Evolutionary conservation across 768 basidiomycete species (phyloP).

Genomic region (Macrolepiota dolichaula): DNA sequence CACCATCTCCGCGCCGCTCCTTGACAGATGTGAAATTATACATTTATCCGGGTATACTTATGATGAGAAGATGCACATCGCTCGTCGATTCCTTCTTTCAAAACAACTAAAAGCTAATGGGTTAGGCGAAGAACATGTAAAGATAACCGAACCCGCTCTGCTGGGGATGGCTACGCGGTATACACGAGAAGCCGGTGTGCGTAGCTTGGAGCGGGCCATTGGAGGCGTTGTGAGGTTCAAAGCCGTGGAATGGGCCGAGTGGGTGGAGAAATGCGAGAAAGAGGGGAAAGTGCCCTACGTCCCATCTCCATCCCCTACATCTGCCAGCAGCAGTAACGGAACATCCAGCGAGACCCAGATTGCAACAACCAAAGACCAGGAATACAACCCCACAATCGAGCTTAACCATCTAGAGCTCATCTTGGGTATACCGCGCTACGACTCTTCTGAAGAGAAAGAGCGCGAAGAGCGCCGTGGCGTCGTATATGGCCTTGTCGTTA

Average conservation of each 20-base stretch:
- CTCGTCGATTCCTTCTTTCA: slow-evolving; percentile 81
- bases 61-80: slow-evolving; percentile 90
- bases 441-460: slow-evolving; percentile 69
- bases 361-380: slow-evolving; percentile 19
- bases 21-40: slow-evolving; percentile 89
- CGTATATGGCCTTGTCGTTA: slow-evolving; percentile 86
- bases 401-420: slow-evolving; percentile 78
- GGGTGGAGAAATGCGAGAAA: slow-evolving; percentile 39
- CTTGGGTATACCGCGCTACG: slow-evolving; percentile 76
- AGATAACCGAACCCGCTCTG: slow-evolving; percentile 67
- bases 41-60: slow-evolving; percentile 80
- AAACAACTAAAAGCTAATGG: slow-evolving; percentile 85
- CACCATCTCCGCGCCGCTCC: slow-evolving; percentile 81
- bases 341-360: slow-evolving; percentile 6
- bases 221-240: slow-evolving; percentile 88
- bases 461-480: slow-evolving; percentile 72
- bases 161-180: slow-evolving; percentile 73
- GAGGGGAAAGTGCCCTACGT: slow-evolving; percentile 12
- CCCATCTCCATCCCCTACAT: not conserved
- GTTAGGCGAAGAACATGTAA: slow-evolving; percentile 55
- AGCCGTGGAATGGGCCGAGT: slow-evolving; percentile 87
- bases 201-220: slow-evolving; percentile 82
- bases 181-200: slow-evolving; percentile 92
- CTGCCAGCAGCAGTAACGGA: not conserved
- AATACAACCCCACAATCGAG: slow-evolving; percentile 60